Evolutionary conservation across 768 basidiomycete species (phyloP), one percentile per base, ranked within the genome.

Genomic region (Tulasnella sp.): DNA sequence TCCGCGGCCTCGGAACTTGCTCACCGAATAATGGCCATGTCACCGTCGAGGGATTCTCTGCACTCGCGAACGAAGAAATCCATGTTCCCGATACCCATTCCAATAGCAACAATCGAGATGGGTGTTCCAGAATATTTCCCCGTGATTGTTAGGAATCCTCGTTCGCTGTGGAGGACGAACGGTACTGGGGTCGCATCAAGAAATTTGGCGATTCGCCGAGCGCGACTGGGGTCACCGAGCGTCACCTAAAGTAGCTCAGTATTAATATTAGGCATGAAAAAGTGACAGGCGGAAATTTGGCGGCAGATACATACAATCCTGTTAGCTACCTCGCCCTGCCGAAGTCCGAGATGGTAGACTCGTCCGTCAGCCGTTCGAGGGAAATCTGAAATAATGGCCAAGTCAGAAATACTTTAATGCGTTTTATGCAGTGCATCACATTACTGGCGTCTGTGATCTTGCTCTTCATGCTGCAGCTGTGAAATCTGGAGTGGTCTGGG

Each of bases 11-110:
- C 12, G 14, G 45, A 3, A 37, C 17, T 34, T 72, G 74, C 64
- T 34, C 71, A 87, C 87, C 87, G 85, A 71, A 88, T 83, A 77
- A 88, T 84, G 71, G 87, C 81, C 85, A 88, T 85, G 76, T 88
- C 87, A 19, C 93, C 93, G 77, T 82, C 85, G 49, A 93, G 82
- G 79, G 90, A 90, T 82, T 93, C 93, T 78, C 92, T 86, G 34
- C 87, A 88, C 83, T 94, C 93, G 78, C 93, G 88, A 29, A 94
- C 87, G 81, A 94, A 93, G 83, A 94, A 94, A 82, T 94, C 93
- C 84, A 90, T 91, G 83, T 92, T 94, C 0, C 92, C 88, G 77
- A 78, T 85, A 25, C 93, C 93, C 93, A 94, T 94, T 15, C 93
- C 93, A 75, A 93, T 93, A 79, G 90, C 91, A 54, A 93, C 85